Conservation (phyloP, 768 basidiomycete species). For the Gelatoporia subvermispora region DNA sequence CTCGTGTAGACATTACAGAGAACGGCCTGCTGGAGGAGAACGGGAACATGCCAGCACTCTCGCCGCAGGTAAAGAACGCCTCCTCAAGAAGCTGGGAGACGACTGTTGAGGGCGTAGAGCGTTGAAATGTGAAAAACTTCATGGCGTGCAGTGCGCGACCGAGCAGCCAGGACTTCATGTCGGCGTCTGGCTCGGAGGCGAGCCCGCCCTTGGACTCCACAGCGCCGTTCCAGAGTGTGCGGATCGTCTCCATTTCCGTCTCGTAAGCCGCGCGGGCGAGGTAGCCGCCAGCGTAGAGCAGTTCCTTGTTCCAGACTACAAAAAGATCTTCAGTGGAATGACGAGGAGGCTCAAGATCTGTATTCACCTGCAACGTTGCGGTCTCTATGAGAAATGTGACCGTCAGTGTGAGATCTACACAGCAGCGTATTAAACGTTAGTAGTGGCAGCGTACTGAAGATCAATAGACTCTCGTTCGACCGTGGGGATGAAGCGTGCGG, state of each 20-base stretch:
- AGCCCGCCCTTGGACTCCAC: conserved; percentile 22
- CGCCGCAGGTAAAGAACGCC: conserved; percentile 71
- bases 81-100: conserved; percentile 68
- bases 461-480: conserved; percentile 94
- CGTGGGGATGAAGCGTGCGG: conserved; percentile 89
- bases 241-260: conserved; percentile 62
- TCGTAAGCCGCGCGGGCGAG: conserved; percentile 83
- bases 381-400: conserved; percentile 48
- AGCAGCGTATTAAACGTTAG: too few relatives aligned
- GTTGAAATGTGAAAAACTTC: conserved; percentile 85
- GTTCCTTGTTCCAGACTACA: conserved; percentile 85
- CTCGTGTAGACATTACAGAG: conserved; percentile 70
- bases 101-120: conserved; percentile 80
- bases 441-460: conserved; percentile 70
- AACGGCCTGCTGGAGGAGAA: conserved; percentile 34
- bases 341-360: conserved; percentile 1
- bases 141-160: conserved; percentile 71
- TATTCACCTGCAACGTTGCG: conserved; percentile 69
- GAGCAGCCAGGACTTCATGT: conserved; percentile 47
- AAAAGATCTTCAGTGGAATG: background rate
- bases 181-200: conserved; percentile 24
- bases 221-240: conserved; percentile 54
- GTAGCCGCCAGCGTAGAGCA: conserved; percentile 80
- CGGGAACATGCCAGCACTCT: conserved; percentile 9
- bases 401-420: too few relatives aligned